Evolutionary conservation across 2,329 filamentous ascomycete genomes (phyloP).

Genomic region (Xylariaceae sp.): DNA sequence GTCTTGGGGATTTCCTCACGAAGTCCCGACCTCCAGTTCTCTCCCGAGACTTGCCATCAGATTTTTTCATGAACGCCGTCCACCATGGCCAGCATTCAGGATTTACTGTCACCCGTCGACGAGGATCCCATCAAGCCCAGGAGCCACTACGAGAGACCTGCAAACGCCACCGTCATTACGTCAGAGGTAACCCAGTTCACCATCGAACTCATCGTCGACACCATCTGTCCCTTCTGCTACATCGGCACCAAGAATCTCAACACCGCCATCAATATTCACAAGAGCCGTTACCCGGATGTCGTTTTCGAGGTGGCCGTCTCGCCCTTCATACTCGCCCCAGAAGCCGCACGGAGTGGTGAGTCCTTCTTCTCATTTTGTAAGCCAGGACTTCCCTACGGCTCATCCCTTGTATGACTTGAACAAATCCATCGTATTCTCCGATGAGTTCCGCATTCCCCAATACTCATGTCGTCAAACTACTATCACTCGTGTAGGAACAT

Average conservation of each 20-base stretch:
- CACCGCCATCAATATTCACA: conserved; percentile 38
- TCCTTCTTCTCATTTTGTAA: neutral
- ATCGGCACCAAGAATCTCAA: conserved; percentile 44
- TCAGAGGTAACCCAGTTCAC: conserved; percentile 27
- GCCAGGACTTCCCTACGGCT: neutral
- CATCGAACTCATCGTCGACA: conserved; percentile 46
- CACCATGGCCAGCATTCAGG: conserved; percentile 24
- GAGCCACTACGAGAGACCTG: conserved; percentile 1
- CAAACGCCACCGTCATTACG: neutral
- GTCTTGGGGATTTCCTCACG: too few relatives aligned
- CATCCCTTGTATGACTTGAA: too few relatives aligned
- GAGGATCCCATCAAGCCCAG: conserved; percentile 5
- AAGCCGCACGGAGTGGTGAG: conserved; percentile 26
- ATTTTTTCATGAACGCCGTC: too few relatives aligned
- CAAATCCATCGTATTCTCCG: too few relatives aligned
- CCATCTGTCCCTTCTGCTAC: conserved; percentile 50
- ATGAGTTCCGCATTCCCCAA: too few relatives aligned
- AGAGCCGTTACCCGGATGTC: conserved; percentile 34
- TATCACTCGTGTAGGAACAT: too few relatives aligned
- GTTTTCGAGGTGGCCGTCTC: conserved; percentile 44
- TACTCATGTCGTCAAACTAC: too few relatives aligned
- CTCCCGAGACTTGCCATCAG: too few relatives aligned
- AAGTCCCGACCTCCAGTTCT: too few relatives aligned
- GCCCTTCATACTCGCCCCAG: conserved; percentile 39
- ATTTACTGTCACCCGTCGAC: conserved; percentile 23